Percentiles rank a stretch among this genome's conserved stretches.
phyloP scores from a whole-genome alignment of 345 rosid species.

The Raphanus sativus region DNA sequence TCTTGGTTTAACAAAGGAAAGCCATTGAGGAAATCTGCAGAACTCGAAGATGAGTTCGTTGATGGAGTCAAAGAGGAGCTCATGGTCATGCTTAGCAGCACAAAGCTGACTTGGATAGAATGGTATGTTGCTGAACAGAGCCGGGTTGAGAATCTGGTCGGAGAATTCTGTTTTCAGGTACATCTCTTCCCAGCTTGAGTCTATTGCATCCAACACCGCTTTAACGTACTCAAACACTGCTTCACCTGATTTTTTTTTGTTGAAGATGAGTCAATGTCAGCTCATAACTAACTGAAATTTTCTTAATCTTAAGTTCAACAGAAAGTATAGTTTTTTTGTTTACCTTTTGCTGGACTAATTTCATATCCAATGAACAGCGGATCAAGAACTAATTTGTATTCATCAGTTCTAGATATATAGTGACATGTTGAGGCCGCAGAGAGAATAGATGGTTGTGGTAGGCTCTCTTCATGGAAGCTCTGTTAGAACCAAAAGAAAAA shows the following conservation, averaged over 20 bases:
- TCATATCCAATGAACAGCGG: constrained; percentile 61
- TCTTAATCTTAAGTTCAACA: neutral
- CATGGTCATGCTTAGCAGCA: constrained; percentile 34
- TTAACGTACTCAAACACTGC: constrained; percentile 50
- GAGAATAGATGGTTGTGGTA: constrained; percentile 39
- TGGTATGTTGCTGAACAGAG: constrained; percentile 51
- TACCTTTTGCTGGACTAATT: constrained; percentile 52
- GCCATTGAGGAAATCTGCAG: constrained; percentile 57
- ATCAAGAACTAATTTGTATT: constrained; percentile 55
- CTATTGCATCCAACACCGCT: constrained; percentile 57
- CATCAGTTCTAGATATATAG: constrained; percentile 38
- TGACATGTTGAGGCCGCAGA: constrained; percentile 48
- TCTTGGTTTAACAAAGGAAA: constrained; percentile 48
- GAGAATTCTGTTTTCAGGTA: constrained; percentile 57
- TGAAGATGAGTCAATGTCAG: constrained; percentile 35
- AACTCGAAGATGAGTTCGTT: constrained; percentile 71
- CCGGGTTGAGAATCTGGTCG: constrained; percentile 62
- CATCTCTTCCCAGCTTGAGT: constrained; percentile 67
- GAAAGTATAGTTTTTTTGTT: constrained; percentile 46
- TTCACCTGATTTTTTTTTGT: constrained; percentile 46
- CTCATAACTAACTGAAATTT: neutral
- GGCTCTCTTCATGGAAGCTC: constrained; percentile 46
- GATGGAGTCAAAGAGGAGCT: constrained; percentile 73
- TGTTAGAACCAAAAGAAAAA: constrained; percentile 24
- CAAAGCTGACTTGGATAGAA: constrained; percentile 57